Percentiles rank a stretch among this genome's conserved stretches.
Conservation (phyloP, 345 rosid species). For the Clarkia xantiana region DNA sequence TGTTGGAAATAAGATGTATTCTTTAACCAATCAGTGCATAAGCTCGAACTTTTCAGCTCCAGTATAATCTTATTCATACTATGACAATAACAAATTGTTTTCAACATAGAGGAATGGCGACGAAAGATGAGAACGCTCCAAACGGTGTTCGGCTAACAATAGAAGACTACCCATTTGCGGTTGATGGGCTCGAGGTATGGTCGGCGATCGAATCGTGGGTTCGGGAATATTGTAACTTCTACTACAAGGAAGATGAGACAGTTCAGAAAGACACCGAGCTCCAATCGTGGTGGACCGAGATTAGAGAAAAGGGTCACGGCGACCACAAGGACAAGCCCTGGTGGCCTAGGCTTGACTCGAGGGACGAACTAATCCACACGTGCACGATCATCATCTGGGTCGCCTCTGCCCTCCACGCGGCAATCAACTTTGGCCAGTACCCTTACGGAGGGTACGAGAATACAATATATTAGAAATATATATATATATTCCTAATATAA, state of each 20-base stretch:
- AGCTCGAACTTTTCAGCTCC: too few species aligned
- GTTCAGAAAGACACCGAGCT: conserved; percentile 40
- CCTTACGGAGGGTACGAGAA: conserved; percentile 56
- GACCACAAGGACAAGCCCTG: conserved; percentile 54
- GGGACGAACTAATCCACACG: conserved; percentile 30
- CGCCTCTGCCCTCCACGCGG: conserved; percentile 65
- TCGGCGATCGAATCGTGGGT: conserved; percentile 61
- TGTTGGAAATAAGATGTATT: too few species aligned
- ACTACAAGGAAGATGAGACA: conserved; percentile 34
- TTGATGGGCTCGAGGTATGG: conserved; percentile 70
- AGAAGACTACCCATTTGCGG: conserved; percentile 64
- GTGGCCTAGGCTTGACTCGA: conserved; percentile 58
- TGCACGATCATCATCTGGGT: conserved; percentile 66
- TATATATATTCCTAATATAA: too few species aligned
- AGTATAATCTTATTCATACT: too few species aligned
- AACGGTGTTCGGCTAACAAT: conserved; percentile 42
- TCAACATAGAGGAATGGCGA: conserved; percentile 61
- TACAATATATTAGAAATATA: too few species aligned
- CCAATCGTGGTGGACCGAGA: conserved; percentile 64
- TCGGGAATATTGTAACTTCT: conserved; percentile 31
- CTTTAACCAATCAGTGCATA: too few species aligned
- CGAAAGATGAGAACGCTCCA: conserved; percentile 40
- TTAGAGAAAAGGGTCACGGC: conserved; percentile 56
- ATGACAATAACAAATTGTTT: too few species aligned
- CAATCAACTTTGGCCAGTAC: conserved; percentile 60